A percentile compares a stretch with the other conserved stretches of the same genome.
Evolutionary conservation across 441 rosid species (phyloP).

Genomic region (Viola pubescens): DNA sequence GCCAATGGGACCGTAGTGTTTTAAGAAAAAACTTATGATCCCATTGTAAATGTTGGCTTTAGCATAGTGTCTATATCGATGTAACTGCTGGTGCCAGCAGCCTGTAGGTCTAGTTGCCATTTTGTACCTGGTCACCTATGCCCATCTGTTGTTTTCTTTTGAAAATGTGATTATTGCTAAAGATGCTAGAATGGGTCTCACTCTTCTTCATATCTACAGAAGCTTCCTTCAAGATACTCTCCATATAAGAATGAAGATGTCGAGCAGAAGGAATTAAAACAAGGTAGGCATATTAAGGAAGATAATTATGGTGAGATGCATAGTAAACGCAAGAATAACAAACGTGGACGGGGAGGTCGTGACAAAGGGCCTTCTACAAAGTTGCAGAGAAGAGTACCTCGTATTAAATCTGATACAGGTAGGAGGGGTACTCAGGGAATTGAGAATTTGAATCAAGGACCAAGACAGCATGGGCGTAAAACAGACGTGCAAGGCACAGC

Average conservation of each 20-base stretch:
- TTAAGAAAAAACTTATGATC: background rate
- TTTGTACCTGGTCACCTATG: background rate
- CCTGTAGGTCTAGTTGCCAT: background rate
- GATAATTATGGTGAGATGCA: slow-evolving; percentile 35
- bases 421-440: slow-evolving; percentile 32
- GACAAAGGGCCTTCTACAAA: slow-evolving; percentile 51
- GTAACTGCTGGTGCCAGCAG: background rate
- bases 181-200: slow-evolving; percentile 4
- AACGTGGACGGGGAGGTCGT: slow-evolving; percentile 53
- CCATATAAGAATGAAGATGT: slow-evolving; percentile 37
- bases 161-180: background rate
- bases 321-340: slow-evolving; percentile 30
- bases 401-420: slow-evolving; percentile 30
- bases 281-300: slow-evolving; percentile 23
- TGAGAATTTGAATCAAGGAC: slow-evolving; percentile 26
- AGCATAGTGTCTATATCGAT: background rate
- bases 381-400: slow-evolving; percentile 37
- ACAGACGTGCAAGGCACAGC: slow-evolving; percentile 39
- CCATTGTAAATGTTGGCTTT: background rate
- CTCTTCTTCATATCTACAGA: slow-evolving; percentile 36
- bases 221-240: slow-evolving; percentile 47
- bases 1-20: background rate
- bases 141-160: background rate
- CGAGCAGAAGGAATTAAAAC: slow-evolving; percentile 30
- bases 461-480: slow-evolving; percentile 25